Conservation (phyloP, 352 stramenopile genomes). For the Globisporangium paroecandrum region DNA sequence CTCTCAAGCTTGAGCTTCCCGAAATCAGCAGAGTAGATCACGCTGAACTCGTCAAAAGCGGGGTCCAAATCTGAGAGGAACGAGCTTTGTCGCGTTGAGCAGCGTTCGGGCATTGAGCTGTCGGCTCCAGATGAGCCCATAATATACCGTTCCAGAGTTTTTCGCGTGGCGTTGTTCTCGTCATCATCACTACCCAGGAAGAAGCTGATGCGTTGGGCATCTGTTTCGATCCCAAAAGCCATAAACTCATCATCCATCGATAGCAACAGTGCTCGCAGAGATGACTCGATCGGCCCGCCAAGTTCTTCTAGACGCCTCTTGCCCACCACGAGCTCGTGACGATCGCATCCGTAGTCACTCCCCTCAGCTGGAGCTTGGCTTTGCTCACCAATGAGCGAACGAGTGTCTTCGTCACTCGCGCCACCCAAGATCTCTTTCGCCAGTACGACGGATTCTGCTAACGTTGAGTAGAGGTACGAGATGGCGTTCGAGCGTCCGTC, state of each 20-base stretch:
- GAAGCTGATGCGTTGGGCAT: constrained; percentile 60
- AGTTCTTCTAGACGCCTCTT: constrained; percentile 35
- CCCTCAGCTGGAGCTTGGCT: constrained; percentile 18
- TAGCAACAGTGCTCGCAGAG: constrained; percentile 49
- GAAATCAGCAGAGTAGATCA: constrained; percentile 41
- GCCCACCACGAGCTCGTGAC: constrained; percentile 31
- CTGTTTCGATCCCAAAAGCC: constrained; percentile 73
- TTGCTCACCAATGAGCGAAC: constrained; percentile 1
- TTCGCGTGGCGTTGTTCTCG: constrained; percentile 31
- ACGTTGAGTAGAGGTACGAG: constrained; percentile 34
- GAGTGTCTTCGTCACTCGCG: constrained; percentile 15
- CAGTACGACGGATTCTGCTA: constrained; percentile 48
- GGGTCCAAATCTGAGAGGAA: constrained; percentile 67
- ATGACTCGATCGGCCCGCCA: constrained; percentile 33
- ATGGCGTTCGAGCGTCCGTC: constrained; percentile 38
- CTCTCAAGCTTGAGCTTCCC: constrained; percentile 35
- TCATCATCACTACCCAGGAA: constrained; percentile 56
- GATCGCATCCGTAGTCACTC: constrained; percentile 24
- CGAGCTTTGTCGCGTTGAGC: constrained; percentile 21
- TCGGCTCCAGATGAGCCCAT: background rate
- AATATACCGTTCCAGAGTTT: constrained; percentile 57
- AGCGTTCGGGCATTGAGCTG: background rate
- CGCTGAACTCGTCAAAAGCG: constrained; percentile 34
- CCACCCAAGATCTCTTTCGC: constrained; percentile 23
- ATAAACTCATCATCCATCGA: constrained; percentile 61